These are phyloP conservation scores for Vickermania ingenoplastis DNA, from an alignment of 208 protist species.

Conservation along the genomic window DNA sequence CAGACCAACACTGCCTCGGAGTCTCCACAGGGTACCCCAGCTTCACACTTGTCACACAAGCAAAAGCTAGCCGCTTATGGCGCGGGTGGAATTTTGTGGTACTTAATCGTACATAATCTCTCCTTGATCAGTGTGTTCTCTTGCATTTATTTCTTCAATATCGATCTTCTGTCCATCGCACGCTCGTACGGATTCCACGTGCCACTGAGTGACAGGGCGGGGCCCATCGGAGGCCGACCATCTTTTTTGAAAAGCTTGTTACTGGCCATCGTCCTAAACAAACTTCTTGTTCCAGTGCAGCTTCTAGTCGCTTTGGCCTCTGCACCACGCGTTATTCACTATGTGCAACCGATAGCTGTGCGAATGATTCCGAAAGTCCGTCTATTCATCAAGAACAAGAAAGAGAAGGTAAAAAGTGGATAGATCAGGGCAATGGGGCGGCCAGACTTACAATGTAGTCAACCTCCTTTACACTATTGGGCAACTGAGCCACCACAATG, in stretches of 20 bases:
- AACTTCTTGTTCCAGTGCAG: conserved; percentile 66
- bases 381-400: conserved; percentile 12
- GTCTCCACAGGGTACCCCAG: conserved; percentile 1
- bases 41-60: conserved; percentile 21
- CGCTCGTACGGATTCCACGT: conserved; percentile 65
- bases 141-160: conserved; percentile 56
- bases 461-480: too few species aligned
- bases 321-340: conserved; percentile 51
- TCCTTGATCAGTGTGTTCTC: conserved; percentile 45
- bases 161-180: conserved; percentile 55
- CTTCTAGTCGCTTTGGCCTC: conserved; percentile 47
- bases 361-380: conserved; percentile 17
- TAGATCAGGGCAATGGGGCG: too few species aligned
- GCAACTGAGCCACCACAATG: too few species aligned
- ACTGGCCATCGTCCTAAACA: conserved; percentile 67
- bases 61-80: conserved; percentile 68
- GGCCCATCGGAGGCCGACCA: conserved; percentile 17
- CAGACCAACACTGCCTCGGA: not conserved
- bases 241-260: conserved; percentile 63
- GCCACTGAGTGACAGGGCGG: conserved; percentile 13
- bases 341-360: conserved; percentile 53
- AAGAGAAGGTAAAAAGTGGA: not conserved
- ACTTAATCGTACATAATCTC: conserved; percentile 69
- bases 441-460: too few species aligned
- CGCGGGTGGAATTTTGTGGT: conserved; percentile 64